Base-by-base conservation (phyloP, 164 flowering plant genomes). In the Macadamia integrifolia region DNA sequence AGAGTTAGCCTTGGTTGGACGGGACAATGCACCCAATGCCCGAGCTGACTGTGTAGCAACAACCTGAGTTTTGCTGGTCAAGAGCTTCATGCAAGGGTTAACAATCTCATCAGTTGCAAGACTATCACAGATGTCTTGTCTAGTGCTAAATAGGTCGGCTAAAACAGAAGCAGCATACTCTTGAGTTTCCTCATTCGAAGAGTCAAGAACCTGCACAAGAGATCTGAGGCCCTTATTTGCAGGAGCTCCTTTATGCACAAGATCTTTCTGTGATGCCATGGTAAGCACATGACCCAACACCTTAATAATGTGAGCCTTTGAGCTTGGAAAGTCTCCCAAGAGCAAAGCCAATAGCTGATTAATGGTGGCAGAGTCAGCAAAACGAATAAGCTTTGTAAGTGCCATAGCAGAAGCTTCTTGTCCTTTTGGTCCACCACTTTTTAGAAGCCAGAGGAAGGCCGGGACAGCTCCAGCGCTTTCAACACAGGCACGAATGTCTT, bases 51-150 rank as follows among this genome's bases (percentile, higher is more conserved):
- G 91, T 61, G 89, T 86, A 6, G 89, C 94, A 75, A 88, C 80
- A 28, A 77, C 81, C 77, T 86, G 90, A 74, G 90, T 85, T 64
- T 87, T 92, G 81, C 91, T 87, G 23, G 92, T 79, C 81, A 92
- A 77, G 69, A 92, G 94, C 78, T 86, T 88, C 84, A 90, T 83
- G 79, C 90, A 90, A 48, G 90, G 90, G 75, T 82, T 80, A n/a
- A 92, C 77, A 58, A 90, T 88, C 80, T 92, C 96, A 83, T 92
- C 91, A 64, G 91, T 86, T 71, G 92, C 94, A 68, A 92, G 88
- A 70, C 81, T 85, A 66, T 86, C 90, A 78, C 92, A 84, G 40
- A 92, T 90, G 72, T 92, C 98, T 70, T 82, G 92, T 66, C 94
- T 84, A 60, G 66, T 71, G 69, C 79, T 83, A 74, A 92, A 90